Evolutionary conservation across 305 asterid species (phyloP), one percentile per base, ranked within the genome.

Genomic region (Ilex paraguariensis): DNA sequence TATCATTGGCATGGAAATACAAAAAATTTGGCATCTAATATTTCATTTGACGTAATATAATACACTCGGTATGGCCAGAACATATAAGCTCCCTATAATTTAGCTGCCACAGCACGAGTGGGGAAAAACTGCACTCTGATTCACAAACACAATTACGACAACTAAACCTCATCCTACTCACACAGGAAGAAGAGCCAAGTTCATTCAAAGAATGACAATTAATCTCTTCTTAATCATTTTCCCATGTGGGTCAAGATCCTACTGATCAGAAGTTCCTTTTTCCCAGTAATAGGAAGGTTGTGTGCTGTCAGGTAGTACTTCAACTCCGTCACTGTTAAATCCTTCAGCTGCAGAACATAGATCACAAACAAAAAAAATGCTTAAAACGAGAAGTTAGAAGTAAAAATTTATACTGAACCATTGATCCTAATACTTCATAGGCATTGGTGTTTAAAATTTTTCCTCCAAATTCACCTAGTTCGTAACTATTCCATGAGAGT

Each of bases 241-340:
- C 95, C 95, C 93, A 92, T 82, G 66, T 91, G 96, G 73, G 80
- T 85, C 67, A 92, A 73, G 64, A 92, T 88, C 84, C 97, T 81
- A 73, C 84, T 82, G 63, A 92, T 75, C 52, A 92, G 73, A 56
- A 81, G 86, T 57, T 86, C 85, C 81, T 92, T 92, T 67, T 84
- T 81, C 66, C 98, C 98, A 45, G 88, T 62, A 62, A 89, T 75
- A 21, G 90, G 74, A 46, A 83, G 79, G 66, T 73, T 72, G 71
- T 87, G 79, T 39, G 82, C 89, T 1, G 59, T 64, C 71, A 92
- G 81, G 69, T 89, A 92, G 68, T 56, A 70, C 84, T 89, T 92
- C 64, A 92, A 78, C 78, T 92, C 90, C 10, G 63, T 53, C 64
- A 89, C 95, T 0, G 93, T 85, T 81, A 92, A 73, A 56, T 87